Evolutionary conservation across 2,329 filamentous ascomycete species (phyloP).

Genomic region (Aureobasidium vineae): DNA sequence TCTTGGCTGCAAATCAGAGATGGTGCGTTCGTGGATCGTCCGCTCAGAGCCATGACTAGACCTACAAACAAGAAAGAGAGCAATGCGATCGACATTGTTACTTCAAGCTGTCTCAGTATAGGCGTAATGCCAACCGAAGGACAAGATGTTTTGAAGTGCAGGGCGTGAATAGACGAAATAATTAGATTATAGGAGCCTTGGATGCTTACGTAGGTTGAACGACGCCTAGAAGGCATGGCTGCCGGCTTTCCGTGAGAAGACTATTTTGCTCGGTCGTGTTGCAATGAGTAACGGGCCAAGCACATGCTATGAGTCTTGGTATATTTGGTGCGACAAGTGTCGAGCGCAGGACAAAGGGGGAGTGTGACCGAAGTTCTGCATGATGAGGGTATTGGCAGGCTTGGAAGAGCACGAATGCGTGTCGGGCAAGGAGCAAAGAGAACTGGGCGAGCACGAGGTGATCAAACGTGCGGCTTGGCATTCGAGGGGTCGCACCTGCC

Average conservation of each 20-base stretch:
- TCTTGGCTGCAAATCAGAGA: constrained; percentile 5
- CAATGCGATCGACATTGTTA: neutral
- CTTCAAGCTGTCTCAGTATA: neutral
- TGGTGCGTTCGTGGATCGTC: constrained; percentile 2
- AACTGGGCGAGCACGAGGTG: constrained; percentile 5
- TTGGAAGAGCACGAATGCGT: constrained; percentile 12
- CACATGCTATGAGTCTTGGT: constrained; percentile 15
- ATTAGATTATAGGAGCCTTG: constrained; percentile 11
- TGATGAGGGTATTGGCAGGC: constrained; percentile 2
- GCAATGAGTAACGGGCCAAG: constrained; percentile 20
- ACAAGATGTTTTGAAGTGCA: neutral
- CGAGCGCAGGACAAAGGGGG: constrained; percentile 10
- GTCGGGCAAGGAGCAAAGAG: constrained; percentile 4
- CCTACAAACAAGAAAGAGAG: too few relatives aligned
- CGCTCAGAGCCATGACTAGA: neutral
- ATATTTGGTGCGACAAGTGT: constrained; percentile 11
- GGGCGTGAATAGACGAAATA: neutral
- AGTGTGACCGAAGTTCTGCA: neutral
- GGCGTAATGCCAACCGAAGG: constrained; percentile 5
- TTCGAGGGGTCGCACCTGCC: neutral
- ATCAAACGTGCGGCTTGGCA: constrained; percentile 21
- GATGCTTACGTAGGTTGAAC: constrained; percentile 12
- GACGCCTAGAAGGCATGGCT: constrained; percentile 11
- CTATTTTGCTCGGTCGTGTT: neutral
- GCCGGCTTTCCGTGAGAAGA: constrained; percentile 4